Conservation (phyloP, 352 stramenopile genomes). For the Globisporangium rhizosaccharum region DNA sequence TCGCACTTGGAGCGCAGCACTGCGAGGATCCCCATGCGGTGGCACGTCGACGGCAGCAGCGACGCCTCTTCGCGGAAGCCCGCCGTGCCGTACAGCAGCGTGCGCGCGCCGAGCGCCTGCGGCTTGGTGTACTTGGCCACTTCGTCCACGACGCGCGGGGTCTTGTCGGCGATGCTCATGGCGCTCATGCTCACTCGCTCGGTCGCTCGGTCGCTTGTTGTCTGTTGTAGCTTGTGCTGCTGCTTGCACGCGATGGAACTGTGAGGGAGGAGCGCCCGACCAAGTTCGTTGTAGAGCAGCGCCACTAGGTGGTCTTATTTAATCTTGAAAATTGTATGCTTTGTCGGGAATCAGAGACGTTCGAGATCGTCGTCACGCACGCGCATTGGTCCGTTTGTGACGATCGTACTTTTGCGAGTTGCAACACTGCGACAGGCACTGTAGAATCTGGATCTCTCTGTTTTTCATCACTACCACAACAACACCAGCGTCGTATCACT, state of each 20-base stretch:
- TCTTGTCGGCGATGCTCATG: slow-evolving; percentile 69
- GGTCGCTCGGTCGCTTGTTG: not conserved
- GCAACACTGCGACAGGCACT: slow-evolving; percentile 4
- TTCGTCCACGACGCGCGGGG: slow-evolving; percentile 75
- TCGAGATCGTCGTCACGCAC: slow-evolving; percentile 10
- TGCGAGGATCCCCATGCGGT: slow-evolving; percentile 90
- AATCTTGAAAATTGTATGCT: not conserved
- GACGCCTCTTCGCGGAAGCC: slow-evolving; percentile 93
- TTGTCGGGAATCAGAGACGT: not conserved
- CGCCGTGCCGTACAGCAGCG: slow-evolving; percentile 90
- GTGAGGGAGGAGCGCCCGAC: not conserved
- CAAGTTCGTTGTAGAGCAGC: slow-evolving; percentile 1
- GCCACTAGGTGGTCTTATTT: not conserved
- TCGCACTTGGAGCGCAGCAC: slow-evolving; percentile 74
- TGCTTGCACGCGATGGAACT: not conserved
- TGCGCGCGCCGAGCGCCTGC: slow-evolving; percentile 27
- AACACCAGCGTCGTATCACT: no score
- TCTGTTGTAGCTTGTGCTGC: not conserved
- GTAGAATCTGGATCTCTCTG: slow-evolving; percentile 1
- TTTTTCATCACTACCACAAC: no score
- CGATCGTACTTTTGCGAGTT: not conserved
- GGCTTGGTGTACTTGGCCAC: slow-evolving; percentile 63
- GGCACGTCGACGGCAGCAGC: slow-evolving; percentile 88
- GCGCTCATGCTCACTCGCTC: slow-evolving; percentile 21
- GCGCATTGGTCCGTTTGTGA: slow-evolving; percentile 1